Conservation (phyloP, 495 filamentous ascomycete species). For the Elasticomyces elasticus region DNA sequence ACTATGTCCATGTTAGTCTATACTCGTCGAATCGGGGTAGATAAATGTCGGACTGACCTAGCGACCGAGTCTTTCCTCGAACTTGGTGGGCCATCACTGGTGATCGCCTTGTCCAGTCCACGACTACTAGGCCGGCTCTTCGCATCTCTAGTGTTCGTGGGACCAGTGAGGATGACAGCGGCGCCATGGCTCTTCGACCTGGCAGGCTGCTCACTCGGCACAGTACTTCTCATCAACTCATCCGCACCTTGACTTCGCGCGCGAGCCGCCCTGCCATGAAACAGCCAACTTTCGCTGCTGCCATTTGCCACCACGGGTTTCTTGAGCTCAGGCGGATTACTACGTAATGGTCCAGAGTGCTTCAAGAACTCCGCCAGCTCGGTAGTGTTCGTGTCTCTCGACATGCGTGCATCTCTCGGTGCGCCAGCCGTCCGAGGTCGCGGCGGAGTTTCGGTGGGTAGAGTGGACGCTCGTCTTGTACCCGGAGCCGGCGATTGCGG, state of each 20-base stretch:
- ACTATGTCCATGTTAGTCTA: neutral
- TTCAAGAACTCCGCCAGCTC: slow-evolving; percentile 15
- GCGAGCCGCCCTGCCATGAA: neutral
- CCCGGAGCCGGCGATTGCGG: neutral
- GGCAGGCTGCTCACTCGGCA: neutral
- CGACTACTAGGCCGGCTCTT: slow-evolving; percentile 1
- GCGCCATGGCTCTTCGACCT: slow-evolving; percentile 2
- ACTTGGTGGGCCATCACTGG: neutral
- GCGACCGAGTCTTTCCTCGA: slow-evolving; percentile 8
- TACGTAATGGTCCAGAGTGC: slow-evolving; percentile 3
- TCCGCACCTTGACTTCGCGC: neutral
- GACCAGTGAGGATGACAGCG: slow-evolving; percentile 1
- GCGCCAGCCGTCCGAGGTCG: slow-evolving; percentile 11
- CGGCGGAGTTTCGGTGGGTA: neutral
- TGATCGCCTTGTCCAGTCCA: neutral
- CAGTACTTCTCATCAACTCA: neutral
- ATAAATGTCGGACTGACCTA: neutral
- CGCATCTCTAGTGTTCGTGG: neutral
- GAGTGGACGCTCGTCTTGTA: neutral
- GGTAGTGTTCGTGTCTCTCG: neutral
- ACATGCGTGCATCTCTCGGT: slow-evolving; percentile 7
- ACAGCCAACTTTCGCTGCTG: neutral
- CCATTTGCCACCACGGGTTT: neutral
- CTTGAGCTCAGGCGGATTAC: slow-evolving; percentile 2
- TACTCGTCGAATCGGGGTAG: neutral